Base-by-base conservation (phyloP, 805 yeast species). In the Torulaspora gathmanii region DNA sequence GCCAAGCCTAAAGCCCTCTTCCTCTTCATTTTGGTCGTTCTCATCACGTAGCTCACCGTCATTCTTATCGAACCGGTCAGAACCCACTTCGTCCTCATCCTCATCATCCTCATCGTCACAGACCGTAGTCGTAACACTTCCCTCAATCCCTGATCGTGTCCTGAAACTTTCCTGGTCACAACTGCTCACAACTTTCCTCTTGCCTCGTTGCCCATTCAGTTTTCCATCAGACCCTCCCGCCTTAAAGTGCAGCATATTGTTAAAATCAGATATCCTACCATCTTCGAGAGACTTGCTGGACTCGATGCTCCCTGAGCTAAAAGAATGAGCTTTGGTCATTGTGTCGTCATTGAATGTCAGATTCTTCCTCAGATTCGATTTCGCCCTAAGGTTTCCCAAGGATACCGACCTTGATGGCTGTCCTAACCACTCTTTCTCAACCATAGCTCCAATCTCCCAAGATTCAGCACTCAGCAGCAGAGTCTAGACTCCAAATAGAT, bases 151-250 rank as follows among this genome's bases (percentile, higher is more conserved):
- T n/a, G 47, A 40, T 40, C 50, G 38, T 12, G 47, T 33, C 25
- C 43, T 49, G 15, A 52, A 52, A 15, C 29, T 42, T 41, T 75
- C 79, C 35, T 75, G 67, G 47, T 70, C 67, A 47, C 74, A 77
- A 17, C 70, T 70, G 15, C 30, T 26, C 1, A 52, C 33, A 1
- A 46, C 17, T 40, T 41, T 34, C 34, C 38, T 30, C 26, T 42
- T 41, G 12, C 17, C 27, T 28, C 33, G 20, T 26, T 42, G 45
- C 11, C 44, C 40, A 20, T 34, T 43, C 20, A 42, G 25, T 25
- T 37, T 37, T 11, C 52, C 34, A 23, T 55, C 54, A n/a, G 45
- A 50, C 38, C 53, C 37, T 25, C 51, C 56, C 33, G 60, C 42
- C 39, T 60, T 62, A 12, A 51, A 52, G 30, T 56, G 46, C 15